Percentiles rank a stretch among this genome's conserved stretches.
These are phyloP conservation scores for Cercophora sp. DNA, from an alignment of 495 filamentous ascomycete species.

Conservation along the genomic window DNA sequence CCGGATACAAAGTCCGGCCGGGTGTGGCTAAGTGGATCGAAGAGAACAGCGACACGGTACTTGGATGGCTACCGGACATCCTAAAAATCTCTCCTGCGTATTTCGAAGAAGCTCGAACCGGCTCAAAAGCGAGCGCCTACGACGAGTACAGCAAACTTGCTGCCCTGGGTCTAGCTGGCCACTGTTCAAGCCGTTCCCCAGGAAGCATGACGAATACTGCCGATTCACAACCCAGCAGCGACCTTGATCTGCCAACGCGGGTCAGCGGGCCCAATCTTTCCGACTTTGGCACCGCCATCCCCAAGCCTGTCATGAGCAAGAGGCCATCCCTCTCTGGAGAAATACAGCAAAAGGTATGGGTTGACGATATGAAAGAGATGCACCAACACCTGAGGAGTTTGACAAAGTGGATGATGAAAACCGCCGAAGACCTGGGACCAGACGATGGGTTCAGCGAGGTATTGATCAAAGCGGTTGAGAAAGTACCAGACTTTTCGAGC, in stretches of 20 bases:
- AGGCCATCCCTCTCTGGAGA: not conserved
- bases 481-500: not conserved
- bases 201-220: no score
- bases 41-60: not conserved
- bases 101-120: not conserved
- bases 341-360: not conserved
- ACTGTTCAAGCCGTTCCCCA: no score
- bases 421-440: not conserved
- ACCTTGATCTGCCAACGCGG: no score
- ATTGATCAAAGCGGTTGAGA: not conserved
- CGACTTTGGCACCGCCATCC: not conserved
- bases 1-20: not conserved
- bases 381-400: not conserved
- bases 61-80: not conserved
- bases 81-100: not conserved
- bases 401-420: not conserved
- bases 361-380: not conserved
- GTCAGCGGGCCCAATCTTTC: no score
- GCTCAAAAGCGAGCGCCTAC: not conserved
- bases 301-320: not conserved
- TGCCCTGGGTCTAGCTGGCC: no score
- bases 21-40: not conserved
- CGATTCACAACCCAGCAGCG: no score
- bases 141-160: no score
- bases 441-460: not conserved